Base-by-base conservation (phyloP, 2,329 filamentous ascomycete species). In the Penicillium glabrum region DNA sequence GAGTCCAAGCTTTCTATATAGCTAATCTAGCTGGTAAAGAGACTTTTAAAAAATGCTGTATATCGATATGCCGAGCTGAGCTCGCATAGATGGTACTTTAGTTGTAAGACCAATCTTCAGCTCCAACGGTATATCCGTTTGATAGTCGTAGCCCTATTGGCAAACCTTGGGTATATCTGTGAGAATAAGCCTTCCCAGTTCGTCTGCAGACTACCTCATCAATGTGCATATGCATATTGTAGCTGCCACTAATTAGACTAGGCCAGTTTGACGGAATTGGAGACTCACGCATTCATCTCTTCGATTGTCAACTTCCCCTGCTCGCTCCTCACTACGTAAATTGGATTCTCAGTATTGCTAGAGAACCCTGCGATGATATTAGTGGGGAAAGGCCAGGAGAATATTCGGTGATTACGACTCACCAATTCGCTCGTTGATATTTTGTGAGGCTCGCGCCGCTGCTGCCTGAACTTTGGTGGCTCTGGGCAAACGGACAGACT, bases 381-480 rank as follows among this genome's bases (percentile, higher is more conserved):
- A 47, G 46, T 7, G 1, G 23, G 26, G 16, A 14, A 8, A 24
- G 14, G 27, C 35, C 19, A 14, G 24, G 13, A 31, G 7, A 21
- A n/a, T 11, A 29, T 21, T 11, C 8, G 4, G 35, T 26, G 7
- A 5, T 10, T 46, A n/a, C 7, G 5, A 46, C 72, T 67, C 57
- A 76, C 83, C 84, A 54, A 87, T 87, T 46, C 84, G 75, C 71
- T 86, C 84, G 59, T 85, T 85, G 61, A 87, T 86, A 65, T 87
- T 86, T 55, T 83, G 80, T 0, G 80, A 79, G 0, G 84, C 84
- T 67, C 82, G 82, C 2, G 83, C 82, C 14, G 82, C 80, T 2
- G 84, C 83, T 0, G 80, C 73, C 66, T 87, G 84, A 0, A 86
- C 83, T 10, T 80, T 73, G 0, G 83, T 84, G 1, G 74, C 84